Conservation (phyloP, 352 stramenopile genomes). For the Pythium oligandrum region DNA sequence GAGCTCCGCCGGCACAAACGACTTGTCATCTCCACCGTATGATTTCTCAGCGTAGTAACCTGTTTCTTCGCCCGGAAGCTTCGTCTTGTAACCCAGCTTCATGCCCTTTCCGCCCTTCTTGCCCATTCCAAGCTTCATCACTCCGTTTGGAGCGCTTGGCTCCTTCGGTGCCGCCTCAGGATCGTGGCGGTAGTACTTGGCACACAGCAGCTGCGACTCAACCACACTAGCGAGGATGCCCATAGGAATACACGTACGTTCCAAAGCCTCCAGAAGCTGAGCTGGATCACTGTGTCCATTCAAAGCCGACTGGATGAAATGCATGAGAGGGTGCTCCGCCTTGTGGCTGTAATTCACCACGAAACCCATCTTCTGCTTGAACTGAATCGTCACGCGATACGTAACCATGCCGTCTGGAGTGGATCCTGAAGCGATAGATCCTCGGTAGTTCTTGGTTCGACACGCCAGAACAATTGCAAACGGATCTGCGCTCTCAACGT, state of each 20-base stretch:
- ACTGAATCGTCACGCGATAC: constrained; percentile 80
- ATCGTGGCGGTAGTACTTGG: constrained; percentile 82
- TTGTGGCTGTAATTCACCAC: constrained; percentile 87
- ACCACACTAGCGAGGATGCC: constrained; percentile 78
- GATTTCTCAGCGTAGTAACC: constrained; percentile 83
- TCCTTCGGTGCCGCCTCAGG: constrained; percentile 33
- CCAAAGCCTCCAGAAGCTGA: constrained; percentile 76
- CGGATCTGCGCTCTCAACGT: constrained; percentile 80
- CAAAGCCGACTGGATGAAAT: constrained; percentile 82
- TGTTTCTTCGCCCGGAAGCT: constrained; percentile 81
- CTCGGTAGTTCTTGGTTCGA: constrained; percentile 61
- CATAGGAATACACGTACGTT: constrained; percentile 81
- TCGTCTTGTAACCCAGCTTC: constrained; percentile 85
- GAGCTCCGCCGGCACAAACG: constrained; percentile 77
- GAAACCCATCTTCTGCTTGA: constrained; percentile 87
- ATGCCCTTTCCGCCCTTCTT: constrained; percentile 84
- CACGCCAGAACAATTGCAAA: constrained; percentile 80
- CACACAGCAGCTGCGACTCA: constrained; percentile 77
- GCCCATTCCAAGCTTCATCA: constrained; percentile 54
- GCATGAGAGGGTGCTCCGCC: constrained; percentile 76
- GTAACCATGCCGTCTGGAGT: constrained; percentile 68
- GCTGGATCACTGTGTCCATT: constrained; percentile 77
- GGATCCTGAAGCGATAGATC: constrained; percentile 64
- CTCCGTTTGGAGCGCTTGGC: constrained; percentile 16
- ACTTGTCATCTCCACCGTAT: constrained; percentile 82